Conservation (phyloP, 257 asterid species). For the Jasminum sambac region DNA sequence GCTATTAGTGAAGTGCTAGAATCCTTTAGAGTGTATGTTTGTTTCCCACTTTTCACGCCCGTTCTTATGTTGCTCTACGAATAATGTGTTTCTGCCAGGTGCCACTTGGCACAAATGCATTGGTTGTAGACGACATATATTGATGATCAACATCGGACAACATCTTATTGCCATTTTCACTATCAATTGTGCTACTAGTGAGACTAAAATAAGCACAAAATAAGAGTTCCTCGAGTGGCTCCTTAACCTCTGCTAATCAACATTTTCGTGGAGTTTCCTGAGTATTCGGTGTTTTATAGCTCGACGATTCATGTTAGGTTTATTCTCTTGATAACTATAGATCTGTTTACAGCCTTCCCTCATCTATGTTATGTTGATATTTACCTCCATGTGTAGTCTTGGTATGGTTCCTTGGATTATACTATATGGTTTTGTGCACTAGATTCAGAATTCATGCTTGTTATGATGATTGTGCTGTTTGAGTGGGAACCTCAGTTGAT, state of each 20-base stretch:
- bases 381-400: too few relatives aligned
- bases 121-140: too few relatives aligned
- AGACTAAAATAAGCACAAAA: not conserved
- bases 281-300: not conserved
- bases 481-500: not conserved
- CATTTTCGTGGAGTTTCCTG: not conserved
- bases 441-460: not conserved
- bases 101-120: too few relatives aligned
- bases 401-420: too few relatives aligned
- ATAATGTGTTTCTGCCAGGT: too few relatives aligned
- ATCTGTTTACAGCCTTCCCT: not conserved
- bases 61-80: too few relatives aligned
- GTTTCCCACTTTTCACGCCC: too few relatives aligned
- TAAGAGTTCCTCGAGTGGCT: not conserved
- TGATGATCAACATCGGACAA: too few relatives aligned
- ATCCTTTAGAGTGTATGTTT: not conserved
- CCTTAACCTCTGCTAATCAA: not conserved
- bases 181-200: not conserved
- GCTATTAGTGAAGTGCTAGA: not conserved
- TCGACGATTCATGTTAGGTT: not conserved
- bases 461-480: not conserved
- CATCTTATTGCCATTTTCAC: not conserved
- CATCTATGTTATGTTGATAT: not conserved
- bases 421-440: not conserved
- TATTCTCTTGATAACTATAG: not conserved